Conservation (phyloP, 441 rosid species). For the Pelargonium fulgidum region DNA sequence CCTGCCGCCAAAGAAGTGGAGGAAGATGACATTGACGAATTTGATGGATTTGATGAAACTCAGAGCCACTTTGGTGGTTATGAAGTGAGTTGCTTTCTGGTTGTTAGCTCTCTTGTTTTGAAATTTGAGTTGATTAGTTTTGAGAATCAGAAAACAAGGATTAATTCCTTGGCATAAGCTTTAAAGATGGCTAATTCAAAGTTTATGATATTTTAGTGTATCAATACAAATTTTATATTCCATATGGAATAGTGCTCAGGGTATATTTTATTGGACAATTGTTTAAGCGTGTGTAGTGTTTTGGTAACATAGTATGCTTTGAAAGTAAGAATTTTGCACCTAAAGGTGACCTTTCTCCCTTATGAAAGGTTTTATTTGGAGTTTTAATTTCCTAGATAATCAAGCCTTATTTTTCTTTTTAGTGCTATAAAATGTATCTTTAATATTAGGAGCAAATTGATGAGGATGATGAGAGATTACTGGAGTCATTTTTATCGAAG, state of each 20-base stretch:
- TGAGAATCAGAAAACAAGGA: neutral
- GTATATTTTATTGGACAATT: neutral
- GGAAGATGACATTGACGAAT: constrained; percentile 59
- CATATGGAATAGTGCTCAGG: neutral
- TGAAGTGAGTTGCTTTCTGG: constrained; percentile 34
- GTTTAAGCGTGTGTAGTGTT: neutral
- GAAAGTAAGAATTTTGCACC: neutral
- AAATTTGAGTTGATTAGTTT: no score
- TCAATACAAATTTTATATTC: no score
- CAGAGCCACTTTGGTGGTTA: constrained; percentile 45
- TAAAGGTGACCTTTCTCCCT: neutral
- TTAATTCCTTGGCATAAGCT: neutral
- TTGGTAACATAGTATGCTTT: neutral
- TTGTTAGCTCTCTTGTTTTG: neutral
- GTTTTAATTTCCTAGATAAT: neutral
- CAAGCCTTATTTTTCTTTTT: neutral
- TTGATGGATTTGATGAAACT: constrained; percentile 55
- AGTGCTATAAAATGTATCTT: neutral
- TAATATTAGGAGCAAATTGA: constrained; percentile 53
- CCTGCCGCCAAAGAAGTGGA: constrained; percentile 26
- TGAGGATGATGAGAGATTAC: constrained; percentile 71
- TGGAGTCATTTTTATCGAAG: constrained; percentile 68
- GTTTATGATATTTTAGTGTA: neutral
- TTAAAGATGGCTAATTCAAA: neutral
- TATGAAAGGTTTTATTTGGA: neutral